phyloP scores from a whole-genome alignment of 202 grass and related monocot species.

The Carex arenaria region DNA sequence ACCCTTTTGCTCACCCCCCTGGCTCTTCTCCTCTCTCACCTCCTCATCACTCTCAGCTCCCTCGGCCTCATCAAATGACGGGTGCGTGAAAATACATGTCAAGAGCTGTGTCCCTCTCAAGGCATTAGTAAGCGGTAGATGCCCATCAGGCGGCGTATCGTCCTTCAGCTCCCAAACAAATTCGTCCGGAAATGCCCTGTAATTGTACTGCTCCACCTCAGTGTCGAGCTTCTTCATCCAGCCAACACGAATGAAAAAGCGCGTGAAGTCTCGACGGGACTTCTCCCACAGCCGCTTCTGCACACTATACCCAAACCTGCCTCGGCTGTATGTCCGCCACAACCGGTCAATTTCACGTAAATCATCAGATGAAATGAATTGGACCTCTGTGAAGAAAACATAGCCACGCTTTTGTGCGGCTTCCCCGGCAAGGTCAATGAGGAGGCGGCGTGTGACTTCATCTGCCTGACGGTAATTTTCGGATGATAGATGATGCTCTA shows the following conservation, averaged over 20 bases:
- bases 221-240: slow-evolving; percentile 99
- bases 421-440: slow-evolving; percentile 73
- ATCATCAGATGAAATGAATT: slow-evolving; percentile 57
- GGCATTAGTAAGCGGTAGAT: slow-evolving; percentile 95
- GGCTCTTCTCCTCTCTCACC: not conserved
- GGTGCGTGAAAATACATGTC: slow-evolving; percentile 58
- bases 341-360: slow-evolving; percentile 66
- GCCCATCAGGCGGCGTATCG: slow-evolving; percentile 76
- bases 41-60: slow-evolving; percentile 20
- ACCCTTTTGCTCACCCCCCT: slow-evolving; percentile 6
- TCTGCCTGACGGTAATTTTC: slow-evolving; percentile 67
- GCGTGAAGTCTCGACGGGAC: slow-evolving; percentile 64
- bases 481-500: slow-evolving; percentile 34
- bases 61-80: slow-evolving; percentile 46
- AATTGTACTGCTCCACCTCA: slow-evolving; percentile 81
- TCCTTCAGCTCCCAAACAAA: slow-evolving; percentile 90
- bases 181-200: slow-evolving; percentile 78
- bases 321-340: slow-evolving; percentile 62
- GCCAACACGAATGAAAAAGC: slow-evolving; percentile 74
- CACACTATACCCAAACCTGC: slow-evolving; percentile 74
- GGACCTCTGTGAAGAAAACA: slow-evolving; percentile 92
- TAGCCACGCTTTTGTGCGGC: slow-evolving; percentile 77
- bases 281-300: slow-evolving; percentile 87
- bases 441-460: slow-evolving; percentile 71
- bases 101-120: slow-evolving; percentile 87